Percentiles rank a stretch among this genome's conserved stretches.
These are phyloP conservation scores for Olyra latifolia DNA, from an alignment of 176 grass and related monocot species.

Conservation along the genomic window DNA sequence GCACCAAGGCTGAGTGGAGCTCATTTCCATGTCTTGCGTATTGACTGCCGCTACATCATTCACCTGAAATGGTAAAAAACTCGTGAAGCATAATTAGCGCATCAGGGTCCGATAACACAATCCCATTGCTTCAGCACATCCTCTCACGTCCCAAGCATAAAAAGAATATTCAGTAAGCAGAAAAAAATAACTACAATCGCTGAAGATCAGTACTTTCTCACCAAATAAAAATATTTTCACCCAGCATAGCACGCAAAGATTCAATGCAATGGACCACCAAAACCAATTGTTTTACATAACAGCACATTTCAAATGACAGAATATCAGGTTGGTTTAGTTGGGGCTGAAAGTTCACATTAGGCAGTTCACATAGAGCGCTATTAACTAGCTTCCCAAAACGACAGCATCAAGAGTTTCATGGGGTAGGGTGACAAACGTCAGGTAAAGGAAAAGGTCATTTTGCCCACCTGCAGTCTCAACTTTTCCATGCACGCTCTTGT, in stretches of 20 bases:
- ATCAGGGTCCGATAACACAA: neutral
- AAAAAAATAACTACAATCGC: neutral
- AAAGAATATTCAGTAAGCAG: neutral
- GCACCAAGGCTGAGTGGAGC: neutral
- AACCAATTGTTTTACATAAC: neutral
- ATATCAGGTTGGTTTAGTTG: neutral
- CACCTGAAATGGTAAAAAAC: conserved; percentile 24
- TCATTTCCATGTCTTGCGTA: neutral
- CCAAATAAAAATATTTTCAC: neutral
- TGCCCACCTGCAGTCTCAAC: conserved; percentile 60
- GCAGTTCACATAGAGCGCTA: neutral
- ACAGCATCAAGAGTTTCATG: neutral
- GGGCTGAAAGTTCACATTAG: neutral
- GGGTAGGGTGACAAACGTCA: neutral
- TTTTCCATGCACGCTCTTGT: conserved; percentile 85
- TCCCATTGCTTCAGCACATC: neutral
- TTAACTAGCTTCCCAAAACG: neutral
- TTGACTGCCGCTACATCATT: neutral
- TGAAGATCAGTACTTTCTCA: neutral
- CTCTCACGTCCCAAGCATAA: neutral
- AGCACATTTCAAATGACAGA: neutral
- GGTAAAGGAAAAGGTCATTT: neutral
- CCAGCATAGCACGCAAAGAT: neutral
- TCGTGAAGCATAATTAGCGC: neutral
- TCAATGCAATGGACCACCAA: neutral